A percentile compares a stretch with the other conserved stretches of the same genome.
Conservation (phyloP, 768 basidiomycete genomes). For the Tricholoma hemisulphureum region DNA sequence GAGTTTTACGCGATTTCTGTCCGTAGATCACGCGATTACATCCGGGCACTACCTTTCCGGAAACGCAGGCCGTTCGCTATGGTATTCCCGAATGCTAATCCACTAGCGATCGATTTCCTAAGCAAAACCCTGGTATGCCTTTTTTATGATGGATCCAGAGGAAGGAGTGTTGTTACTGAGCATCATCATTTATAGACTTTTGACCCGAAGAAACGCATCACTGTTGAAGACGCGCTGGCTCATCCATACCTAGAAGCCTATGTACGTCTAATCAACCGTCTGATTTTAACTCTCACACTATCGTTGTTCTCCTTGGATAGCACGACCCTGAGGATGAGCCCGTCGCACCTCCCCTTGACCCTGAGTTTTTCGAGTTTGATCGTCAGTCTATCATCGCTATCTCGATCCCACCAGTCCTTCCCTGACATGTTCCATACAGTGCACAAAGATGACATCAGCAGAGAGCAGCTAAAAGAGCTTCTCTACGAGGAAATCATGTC, state of each 20-base stretch:
- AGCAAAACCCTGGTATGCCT: conserved; percentile 74
- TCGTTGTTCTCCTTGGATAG: too few species aligned
- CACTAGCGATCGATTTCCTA: conserved; percentile 64
- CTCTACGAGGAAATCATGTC: conserved; percentile 94
- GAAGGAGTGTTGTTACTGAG: conserved; percentile 1
- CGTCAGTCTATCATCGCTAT: conserved; percentile 44
- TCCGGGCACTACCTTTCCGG: conserved; percentile 91
- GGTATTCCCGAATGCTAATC: conserved; percentile 89
- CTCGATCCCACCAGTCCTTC: not conserved
- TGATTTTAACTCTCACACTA: too few species aligned
- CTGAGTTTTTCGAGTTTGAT: conserved; percentile 98
- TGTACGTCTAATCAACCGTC: conserved; percentile 42
- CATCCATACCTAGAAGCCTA: conserved; percentile 96
- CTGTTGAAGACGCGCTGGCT: conserved; percentile 90
- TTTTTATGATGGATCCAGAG: not conserved
- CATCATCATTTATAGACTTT: conserved; percentile 63
- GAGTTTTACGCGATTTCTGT: conserved; percentile 98
- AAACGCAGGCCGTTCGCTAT: conserved; percentile 80
- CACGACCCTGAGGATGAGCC: conserved; percentile 98
- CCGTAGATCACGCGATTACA: conserved; percentile 88
- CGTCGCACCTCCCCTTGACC: conserved; percentile 89
- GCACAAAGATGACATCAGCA: conserved; percentile 93
- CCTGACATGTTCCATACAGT: conserved; percentile 41
- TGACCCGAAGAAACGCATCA: conserved; percentile 95
- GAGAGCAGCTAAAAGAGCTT: conserved; percentile 93